Evolutionary conservation across 345 rosid genomes (phyloP), one percentile per base, ranked within the genome.

Genomic region (Adansonia digitata): DNA sequence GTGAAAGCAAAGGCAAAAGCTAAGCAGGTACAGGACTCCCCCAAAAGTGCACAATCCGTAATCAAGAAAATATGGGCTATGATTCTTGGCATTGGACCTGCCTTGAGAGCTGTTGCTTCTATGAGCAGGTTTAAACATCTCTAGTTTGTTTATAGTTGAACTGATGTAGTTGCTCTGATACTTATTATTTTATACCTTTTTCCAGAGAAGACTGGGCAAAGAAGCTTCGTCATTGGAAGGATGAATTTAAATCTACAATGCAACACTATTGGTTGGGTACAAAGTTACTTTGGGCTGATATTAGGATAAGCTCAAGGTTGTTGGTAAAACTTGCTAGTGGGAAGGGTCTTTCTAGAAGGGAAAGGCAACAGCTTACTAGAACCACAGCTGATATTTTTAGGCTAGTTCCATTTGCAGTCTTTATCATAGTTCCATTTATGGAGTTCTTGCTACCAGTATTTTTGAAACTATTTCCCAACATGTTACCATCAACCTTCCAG

Each of bases 401-500:
- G 85, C 87, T 91, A 72, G 97, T 89, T 43, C 97, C 94, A 5
- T 67, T 91, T 75, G 92, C 94, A n/a, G 92, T 94, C 69, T 94
- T 94, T 69, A 86, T 94, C 71, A 88, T 94, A 59, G 98, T 94
- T 75, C 98, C 97, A 29, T 92, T 94, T 84, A 94, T 92, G 98
- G 98, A 94, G 86, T 94, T 94, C 78, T 86, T 94, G 86, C 88
- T 94, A 51, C 98, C 98, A 0, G 97, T 94, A 68, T 90, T 90
- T 82, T 83, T 94, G 55, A 91, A 91, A 83, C 55, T 92, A 67
- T 94, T 94, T 74, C 98, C 98, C 69, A 94, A 91, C 85, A 91
- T 94, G 98, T 84, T 94, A 79, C 98, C 98, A 22, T 94, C 98
- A 69, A 94, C 97, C 49, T 94, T 94, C 84, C 97, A 94, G 85